Evolutionary conservation across 805 yeast genomes (phyloP).

Genomic region (Monosporozyma unispora): DNA sequence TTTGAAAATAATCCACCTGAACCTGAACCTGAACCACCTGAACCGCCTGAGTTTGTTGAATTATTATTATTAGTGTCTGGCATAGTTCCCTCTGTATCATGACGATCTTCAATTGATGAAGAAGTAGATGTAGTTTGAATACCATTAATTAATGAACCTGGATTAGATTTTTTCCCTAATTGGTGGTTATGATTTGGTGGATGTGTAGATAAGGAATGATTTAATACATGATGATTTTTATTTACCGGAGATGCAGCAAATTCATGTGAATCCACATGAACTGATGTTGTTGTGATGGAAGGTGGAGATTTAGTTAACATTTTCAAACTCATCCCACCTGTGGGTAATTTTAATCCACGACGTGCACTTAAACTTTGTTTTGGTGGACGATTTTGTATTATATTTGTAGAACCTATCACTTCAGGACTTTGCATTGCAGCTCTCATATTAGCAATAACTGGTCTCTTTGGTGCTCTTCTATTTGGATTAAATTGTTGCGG

Average conservation of each 20-base stretch:
- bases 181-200: conserved; percentile 2
- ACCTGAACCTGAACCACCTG: conserved; percentile 22
- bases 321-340: conserved; percentile 29
- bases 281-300: conserved; percentile 8
- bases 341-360: conserved; percentile 69
- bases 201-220: neutral
- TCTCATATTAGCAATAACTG: conserved; percentile 4
- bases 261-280: conserved; percentile 17
- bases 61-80: no score
- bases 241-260: conserved; percentile 25
- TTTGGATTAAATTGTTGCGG: conserved; percentile 17
- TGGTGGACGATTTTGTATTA: conserved; percentile 28
- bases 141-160: conserved; percentile 24
- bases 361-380: conserved; percentile 74
- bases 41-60: conserved; percentile 4
- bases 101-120: conserved; percentile 18
- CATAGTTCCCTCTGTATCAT: conserved; percentile 24
- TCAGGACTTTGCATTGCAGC: neutral
- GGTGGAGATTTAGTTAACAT: conserved; percentile 12
- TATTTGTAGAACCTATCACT: neutral
- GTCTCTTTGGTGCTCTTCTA: conserved; percentile 25
- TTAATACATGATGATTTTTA: conserved; percentile 5
- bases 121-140: conserved; percentile 30
- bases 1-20: conserved; percentile 61
- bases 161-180: conserved; percentile 22